A percentile compares a stretch with the other conserved stretches of the same genome.
These are phyloP conservation scores for Trichocladium antarcticum DNA, from an alignment of 495 filamentous ascomycete genomes.

Conservation along the genomic window DNA sequence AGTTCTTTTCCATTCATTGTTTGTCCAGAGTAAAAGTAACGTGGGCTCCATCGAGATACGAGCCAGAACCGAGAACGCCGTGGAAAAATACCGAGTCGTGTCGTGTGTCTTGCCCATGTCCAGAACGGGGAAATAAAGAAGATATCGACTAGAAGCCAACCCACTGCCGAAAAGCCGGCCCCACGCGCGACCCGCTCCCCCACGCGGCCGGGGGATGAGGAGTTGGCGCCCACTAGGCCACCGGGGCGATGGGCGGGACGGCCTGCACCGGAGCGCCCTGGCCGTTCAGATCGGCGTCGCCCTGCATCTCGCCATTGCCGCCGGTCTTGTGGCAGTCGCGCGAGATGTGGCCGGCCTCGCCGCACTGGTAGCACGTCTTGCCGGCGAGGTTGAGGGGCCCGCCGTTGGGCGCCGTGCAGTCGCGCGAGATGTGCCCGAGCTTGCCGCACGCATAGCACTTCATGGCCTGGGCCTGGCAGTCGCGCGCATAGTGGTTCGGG, in stretches of 20 bases:
- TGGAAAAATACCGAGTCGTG: constrained; percentile 13
- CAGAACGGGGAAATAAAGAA: constrained; percentile 1
- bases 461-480: constrained; percentile 99
- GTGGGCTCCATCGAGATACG: constrained; percentile 8
- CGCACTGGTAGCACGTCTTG: constrained; percentile 98
- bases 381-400: constrained; percentile 89
- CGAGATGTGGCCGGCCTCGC: constrained; percentile 90
- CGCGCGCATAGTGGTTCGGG: constrained; percentile 95
- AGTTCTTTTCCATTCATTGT: constrained; percentile 6
- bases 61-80: constrained; percentile 16
- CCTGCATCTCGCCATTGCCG: constrained; percentile 38
- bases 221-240: constrained; percentile 20
- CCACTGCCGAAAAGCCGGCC: constrained; percentile 2
- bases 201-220: background rate
- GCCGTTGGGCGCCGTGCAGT: constrained; percentile 95
- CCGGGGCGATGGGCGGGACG: constrained; percentile 22
- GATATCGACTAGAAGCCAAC: constrained; percentile 7
- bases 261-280: constrained; percentile 20
- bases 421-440: constrained; percentile 91
- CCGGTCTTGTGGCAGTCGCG: constrained; percentile 65
- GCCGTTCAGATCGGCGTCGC: constrained; percentile 21
- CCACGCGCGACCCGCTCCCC: background rate
- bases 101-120: constrained; percentile 9
- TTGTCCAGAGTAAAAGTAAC: constrained; percentile 7
- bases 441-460: constrained; percentile 99